Conservation (phyloP, 2,329 filamentous ascomycete genomes). For the Verruconis gallopava region DNA sequence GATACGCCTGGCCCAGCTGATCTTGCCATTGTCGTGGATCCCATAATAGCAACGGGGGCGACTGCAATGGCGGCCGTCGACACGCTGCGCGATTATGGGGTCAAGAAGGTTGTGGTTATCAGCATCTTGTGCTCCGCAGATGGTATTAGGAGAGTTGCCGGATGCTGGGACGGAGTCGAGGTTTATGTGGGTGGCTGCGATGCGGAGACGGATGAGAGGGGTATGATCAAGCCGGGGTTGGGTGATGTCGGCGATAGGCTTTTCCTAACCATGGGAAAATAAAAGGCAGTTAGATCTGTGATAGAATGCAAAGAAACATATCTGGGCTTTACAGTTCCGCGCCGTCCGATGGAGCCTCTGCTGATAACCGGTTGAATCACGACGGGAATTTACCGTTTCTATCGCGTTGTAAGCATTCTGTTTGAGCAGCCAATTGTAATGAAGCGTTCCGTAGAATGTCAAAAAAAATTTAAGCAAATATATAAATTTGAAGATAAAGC, state of each 20-base stretch:
- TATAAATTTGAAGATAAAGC: no score
- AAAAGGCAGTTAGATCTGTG: no score
- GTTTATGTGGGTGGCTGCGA: constrained; percentile 79
- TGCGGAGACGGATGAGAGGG: constrained; percentile 54
- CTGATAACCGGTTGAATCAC: no score
- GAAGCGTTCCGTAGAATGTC: no score
- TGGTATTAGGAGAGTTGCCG: constrained; percentile 59
- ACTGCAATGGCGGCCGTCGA: constrained; percentile 84
- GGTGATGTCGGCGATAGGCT: constrained; percentile 85
- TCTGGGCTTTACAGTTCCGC: no score
- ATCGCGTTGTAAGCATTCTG: no score
- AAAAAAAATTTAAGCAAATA: no score
- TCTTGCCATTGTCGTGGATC: constrained; percentile 77
- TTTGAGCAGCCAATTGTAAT: no score
- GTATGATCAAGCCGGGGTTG: constrained; percentile 83
- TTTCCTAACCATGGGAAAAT: constrained; percentile 83
- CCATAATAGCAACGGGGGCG: constrained; percentile 85
- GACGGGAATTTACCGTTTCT: no score
- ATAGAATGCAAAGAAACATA: no score
- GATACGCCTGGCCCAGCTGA: constrained; percentile 28
- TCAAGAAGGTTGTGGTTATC: constrained; percentile 65
- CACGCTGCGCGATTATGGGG: constrained; percentile 81
- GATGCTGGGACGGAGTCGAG: constrained; percentile 66
- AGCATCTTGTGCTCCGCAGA: constrained; percentile 58
- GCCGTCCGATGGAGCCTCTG: no score